These are phyloP conservation scores for Euphorbia corollata DNA, from an alignment of 441 rosid genomes.

Conservation along the genomic window DNA sequence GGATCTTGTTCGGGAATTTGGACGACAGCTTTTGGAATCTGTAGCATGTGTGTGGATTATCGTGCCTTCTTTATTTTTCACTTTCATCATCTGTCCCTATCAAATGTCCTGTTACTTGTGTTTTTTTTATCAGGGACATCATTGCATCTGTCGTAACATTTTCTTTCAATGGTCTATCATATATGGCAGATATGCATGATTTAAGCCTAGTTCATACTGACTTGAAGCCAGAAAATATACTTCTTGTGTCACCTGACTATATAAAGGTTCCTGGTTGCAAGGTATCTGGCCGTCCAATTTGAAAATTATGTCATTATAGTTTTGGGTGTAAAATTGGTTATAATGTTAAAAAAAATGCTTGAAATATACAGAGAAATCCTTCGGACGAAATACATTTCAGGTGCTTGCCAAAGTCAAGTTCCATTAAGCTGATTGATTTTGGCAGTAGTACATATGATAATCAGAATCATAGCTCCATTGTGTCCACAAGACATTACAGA, in stretches of 20 bases:
- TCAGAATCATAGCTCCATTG: constrained; percentile 72
- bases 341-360: constrained; percentile 32
- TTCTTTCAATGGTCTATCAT: constrained; percentile 25
- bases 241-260: constrained; percentile 68
- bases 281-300: constrained; percentile 41
- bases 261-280: constrained; percentile 57
- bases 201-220: constrained; percentile 75
- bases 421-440: constrained; percentile 93
- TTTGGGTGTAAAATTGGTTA: constrained; percentile 25
- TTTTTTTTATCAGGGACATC: constrained; percentile 22
- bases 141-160: constrained; percentile 17
- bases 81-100: constrained; percentile 22
- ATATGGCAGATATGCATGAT: constrained; percentile 73
- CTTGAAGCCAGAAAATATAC: constrained; percentile 88
- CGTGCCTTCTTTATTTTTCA: constrained; percentile 31
- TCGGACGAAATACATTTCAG: constrained; percentile 57
- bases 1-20: constrained; percentile 92
- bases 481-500: constrained; percentile 82
- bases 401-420: constrained; percentile 85
- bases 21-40: constrained; percentile 94
- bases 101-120: constrained; percentile 25
- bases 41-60: constrained; percentile 86
- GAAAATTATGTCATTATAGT: constrained; percentile 25
- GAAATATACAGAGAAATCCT: constrained; percentile 59
- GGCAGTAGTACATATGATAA: constrained; percentile 72